These are phyloP conservation scores for Lipomyces mesembrius DNA, from an alignment of 805 yeast genomes.

Conservation along the genomic window DNA sequence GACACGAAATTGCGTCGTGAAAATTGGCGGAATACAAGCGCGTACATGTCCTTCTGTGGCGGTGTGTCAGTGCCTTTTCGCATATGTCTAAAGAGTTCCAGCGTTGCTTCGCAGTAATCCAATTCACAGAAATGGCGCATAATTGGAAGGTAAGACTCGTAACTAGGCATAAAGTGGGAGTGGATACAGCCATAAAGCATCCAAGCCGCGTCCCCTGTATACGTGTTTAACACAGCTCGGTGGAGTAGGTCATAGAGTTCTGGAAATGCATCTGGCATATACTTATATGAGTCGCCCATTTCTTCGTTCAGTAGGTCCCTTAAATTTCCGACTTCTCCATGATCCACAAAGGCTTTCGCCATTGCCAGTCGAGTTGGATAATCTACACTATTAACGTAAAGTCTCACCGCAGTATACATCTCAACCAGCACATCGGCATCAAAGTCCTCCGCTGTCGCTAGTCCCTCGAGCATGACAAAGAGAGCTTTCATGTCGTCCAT, in stretches of 20 bases:
- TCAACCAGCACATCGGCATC: slow-evolving; percentile 36
- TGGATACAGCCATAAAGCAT: slow-evolving; percentile 61
- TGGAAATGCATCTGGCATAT: slow-evolving; percentile 43
- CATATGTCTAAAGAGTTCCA: slow-evolving; percentile 64
- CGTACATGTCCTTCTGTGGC: slow-evolving; percentile 56
- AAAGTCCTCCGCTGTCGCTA: slow-evolving; percentile 22
- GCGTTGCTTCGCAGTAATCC: slow-evolving; percentile 64
- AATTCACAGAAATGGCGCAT: slow-evolving; percentile 60
- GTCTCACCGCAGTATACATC: slow-evolving; percentile 51
- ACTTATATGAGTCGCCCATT: slow-evolving; percentile 42
- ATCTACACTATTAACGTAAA: slow-evolving; percentile 49
- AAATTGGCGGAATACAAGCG: slow-evolving; percentile 63
- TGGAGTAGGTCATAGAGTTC: slow-evolving; percentile 52
- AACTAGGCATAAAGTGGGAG: slow-evolving; percentile 60
- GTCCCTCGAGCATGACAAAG: slow-evolving; percentile 34
- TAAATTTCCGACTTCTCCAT: slow-evolving; percentile 50
- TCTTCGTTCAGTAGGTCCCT: slow-evolving; percentile 52
- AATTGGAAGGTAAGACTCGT: slow-evolving; percentile 61
- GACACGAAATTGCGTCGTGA: slow-evolving; percentile 63
- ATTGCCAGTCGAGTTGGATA: slow-evolving; percentile 50
- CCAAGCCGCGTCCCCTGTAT: slow-evolving; percentile 56
- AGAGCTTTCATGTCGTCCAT: slow-evolving; percentile 38
- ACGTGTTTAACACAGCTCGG: slow-evolving; percentile 51
- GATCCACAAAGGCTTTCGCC: slow-evolving; percentile 47
- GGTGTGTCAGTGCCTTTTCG: slow-evolving; percentile 46